Percentiles rank a stretch among this genome's conserved stretches.
Evolutionary conservation across 1,284 basidiomycete species (phyloP).

Genomic region (Anthracocystis walkeri): DNA sequence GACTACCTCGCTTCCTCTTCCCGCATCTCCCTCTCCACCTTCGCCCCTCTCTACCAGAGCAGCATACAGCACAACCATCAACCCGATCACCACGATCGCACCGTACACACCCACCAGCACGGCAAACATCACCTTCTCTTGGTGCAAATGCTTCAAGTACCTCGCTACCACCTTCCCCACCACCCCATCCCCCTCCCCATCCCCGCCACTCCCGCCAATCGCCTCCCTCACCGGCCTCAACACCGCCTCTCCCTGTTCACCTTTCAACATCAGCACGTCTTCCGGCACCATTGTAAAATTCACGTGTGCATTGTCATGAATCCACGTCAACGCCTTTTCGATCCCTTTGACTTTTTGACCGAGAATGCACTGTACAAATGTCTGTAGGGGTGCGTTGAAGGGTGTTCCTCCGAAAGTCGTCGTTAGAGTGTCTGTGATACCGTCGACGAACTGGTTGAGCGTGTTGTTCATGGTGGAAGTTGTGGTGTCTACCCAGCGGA

Average conservation of each 20-base stretch:
- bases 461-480: slow-evolving; percentile 83
- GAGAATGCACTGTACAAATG: slow-evolving; percentile 77
- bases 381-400: slow-evolving; percentile 53
- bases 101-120: slow-evolving; percentile 85
- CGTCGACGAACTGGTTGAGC: slow-evolving; percentile 72
- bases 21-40: not conserved
- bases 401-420: slow-evolving; percentile 78
- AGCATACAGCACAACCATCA: slow-evolving; percentile 74
- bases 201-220: slow-evolving; percentile 36
- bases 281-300: slow-evolving; percentile 81
- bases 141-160: slow-evolving; percentile 80
- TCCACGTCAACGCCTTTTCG: slow-evolving; percentile 88
- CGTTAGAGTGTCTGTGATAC: slow-evolving; percentile 64
- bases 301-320: slow-evolving; percentile 86
- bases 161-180: slow-evolving; percentile 79
- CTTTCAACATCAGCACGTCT: slow-evolving; percentile 80
- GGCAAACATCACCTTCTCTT: slow-evolving; percentile 83
- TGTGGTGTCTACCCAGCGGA: slow-evolving; percentile 94
- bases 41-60: slow-evolving; percentile 7
- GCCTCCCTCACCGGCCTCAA: slow-evolving; percentile 36
- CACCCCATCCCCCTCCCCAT: slow-evolving; percentile 75
- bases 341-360: slow-evolving; percentile 88
- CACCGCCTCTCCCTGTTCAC: slow-evolving; percentile 79
- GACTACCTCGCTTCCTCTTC: not conserved
- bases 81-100: slow-evolving; percentile 79